A percentile compares a stretch with the other conserved stretches of the same genome.
Conservation (phyloP, 768 basidiomycete species). For the Xerocomellus intermedius region DNA sequence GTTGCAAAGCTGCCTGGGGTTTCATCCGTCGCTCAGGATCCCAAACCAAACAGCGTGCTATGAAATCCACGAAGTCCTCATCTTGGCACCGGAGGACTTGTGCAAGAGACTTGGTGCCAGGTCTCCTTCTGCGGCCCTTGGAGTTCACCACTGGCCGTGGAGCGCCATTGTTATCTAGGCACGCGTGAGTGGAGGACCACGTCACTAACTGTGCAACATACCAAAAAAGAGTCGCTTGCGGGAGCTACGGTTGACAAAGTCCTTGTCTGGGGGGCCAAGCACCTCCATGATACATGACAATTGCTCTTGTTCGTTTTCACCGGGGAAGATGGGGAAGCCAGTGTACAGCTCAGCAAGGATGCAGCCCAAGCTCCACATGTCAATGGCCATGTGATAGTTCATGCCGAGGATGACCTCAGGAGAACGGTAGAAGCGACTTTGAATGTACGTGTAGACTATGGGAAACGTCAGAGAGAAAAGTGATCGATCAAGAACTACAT, state of each 20-base stretch:
- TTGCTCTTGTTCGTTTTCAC: constrained; percentile 98
- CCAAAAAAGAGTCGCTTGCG: constrained; percentile 96
- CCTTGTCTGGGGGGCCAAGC: constrained; percentile 91
- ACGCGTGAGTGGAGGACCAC: constrained; percentile 5
- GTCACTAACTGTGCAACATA: constrained; percentile 35
- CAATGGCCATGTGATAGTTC: constrained; percentile 99
- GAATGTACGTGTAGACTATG: constrained; percentile 97
- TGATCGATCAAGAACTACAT: constrained; percentile 28
- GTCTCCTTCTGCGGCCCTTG: constrained; percentile 89
- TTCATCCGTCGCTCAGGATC: constrained; percentile 96
- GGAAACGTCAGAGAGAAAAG: constrained; percentile 7
- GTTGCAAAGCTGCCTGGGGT: constrained; percentile 87
- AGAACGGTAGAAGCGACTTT: constrained; percentile 99
- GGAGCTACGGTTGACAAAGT: constrained; percentile 90
- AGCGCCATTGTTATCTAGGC: constrained; percentile 83
- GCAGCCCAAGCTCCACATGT: constrained; percentile 99
- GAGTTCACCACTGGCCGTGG: constrained; percentile 95
- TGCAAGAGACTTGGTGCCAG: constrained; percentile 85
- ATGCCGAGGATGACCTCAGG: constrained; percentile 98
- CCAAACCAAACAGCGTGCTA: constrained; percentile 96
- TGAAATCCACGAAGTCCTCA: constrained; percentile 95
- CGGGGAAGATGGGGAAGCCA: constrained; percentile 97
- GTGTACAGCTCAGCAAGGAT: constrained; percentile 97
- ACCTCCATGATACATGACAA: constrained; percentile 99
- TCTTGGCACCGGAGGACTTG: constrained; percentile 92